These are phyloP conservation scores for Jamesozyma jinghongensis DNA, from an alignment of 805 yeast genomes.

Conservation along the genomic window DNA sequence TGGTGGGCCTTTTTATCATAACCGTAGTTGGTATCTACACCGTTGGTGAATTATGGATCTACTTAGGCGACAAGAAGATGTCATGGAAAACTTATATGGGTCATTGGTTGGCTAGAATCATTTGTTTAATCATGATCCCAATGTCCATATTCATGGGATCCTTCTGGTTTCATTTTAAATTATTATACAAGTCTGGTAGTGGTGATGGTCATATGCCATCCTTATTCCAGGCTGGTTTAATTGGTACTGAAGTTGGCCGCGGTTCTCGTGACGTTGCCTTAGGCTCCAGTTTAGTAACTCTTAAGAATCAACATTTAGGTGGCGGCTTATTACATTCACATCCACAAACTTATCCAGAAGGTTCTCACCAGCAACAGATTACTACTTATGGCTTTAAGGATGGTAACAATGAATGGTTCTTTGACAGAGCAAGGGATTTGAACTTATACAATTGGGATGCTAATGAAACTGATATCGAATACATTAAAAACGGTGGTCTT, in stretches of 20 bases:
- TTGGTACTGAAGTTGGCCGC: slow-evolving; percentile 50
- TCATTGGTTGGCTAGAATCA: slow-evolving; percentile 61
- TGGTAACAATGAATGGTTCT: slow-evolving; percentile 70
- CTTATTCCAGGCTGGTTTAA: slow-evolving; percentile 68
- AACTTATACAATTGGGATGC: slow-evolving; percentile 16
- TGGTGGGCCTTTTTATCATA: slow-evolving; percentile 93
- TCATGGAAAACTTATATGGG: slow-evolving; percentile 40
- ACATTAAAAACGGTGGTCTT: slow-evolving; percentile 51
- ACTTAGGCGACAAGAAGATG: slow-evolving; percentile 59
- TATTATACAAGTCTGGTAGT: slow-evolving; percentile 67
- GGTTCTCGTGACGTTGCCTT: slow-evolving; percentile 68
- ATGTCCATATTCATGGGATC: slow-evolving; percentile 49
- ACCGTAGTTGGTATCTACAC: slow-evolving; percentile 85
- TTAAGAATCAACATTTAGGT: slow-evolving; percentile 60
- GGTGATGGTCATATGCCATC: slow-evolving; percentile 77
- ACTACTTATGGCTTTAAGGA: slow-evolving; percentile 91
- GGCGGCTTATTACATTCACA: slow-evolving; percentile 85
- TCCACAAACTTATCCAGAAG: slow-evolving; percentile 75
- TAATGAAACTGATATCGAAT: slow-evolving; percentile 27
- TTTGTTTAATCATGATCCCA: slow-evolving; percentile 60
- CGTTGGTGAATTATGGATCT: slow-evolving; percentile 75
- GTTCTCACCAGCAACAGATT: slow-evolving; percentile 88
- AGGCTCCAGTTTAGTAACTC: slow-evolving; percentile 42
- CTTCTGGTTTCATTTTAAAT: slow-evolving; percentile 68
- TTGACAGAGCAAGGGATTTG: slow-evolving; percentile 48